phyloP scores from a whole-genome alignment of 352 stramenopile genomes.

The Phytophthora pseudosyringae region DNA sequence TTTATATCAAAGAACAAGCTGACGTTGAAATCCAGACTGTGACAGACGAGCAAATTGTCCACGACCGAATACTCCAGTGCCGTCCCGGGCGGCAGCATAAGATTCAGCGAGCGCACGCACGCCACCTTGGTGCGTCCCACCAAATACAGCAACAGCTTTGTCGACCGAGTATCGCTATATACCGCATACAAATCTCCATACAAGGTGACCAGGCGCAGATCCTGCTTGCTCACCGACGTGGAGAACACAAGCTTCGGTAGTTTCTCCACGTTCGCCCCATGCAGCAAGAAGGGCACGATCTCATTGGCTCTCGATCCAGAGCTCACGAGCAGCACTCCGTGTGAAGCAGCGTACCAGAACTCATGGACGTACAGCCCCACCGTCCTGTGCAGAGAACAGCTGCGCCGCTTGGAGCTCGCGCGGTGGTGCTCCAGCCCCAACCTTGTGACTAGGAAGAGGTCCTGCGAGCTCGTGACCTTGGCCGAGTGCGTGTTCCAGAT shows the following conservation, averaged over 20 bases:
- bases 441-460: conserved; percentile 80
- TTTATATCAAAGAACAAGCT: conserved; percentile 84
- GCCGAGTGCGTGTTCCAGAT: conserved; percentile 71
- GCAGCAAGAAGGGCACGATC: conserved; percentile 74
- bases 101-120: conserved; percentile 77
- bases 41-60: conserved; percentile 84
- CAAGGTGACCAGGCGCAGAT: conserved; percentile 70
- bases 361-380: conserved; percentile 69
- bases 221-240: conserved; percentile 49
- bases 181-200: conserved; percentile 76
- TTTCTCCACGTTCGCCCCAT: conserved; percentile 66
- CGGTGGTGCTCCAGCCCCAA: conserved; percentile 81
- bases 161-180: conserved; percentile 61
- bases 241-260: conserved; percentile 79
- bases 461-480: conserved; percentile 57
- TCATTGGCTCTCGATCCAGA: conserved; percentile 79
- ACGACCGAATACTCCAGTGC: conserved; percentile 77
- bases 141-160: conserved; percentile 78
- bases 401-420: conserved; percentile 62
- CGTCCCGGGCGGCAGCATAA: conserved; percentile 69
- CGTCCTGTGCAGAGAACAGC: conserved; percentile 59
- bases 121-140: conserved; percentile 64
- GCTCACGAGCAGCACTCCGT: conserved; percentile 74
- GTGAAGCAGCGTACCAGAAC: conserved; percentile 74
- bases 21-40: conserved; percentile 84